phyloP scores from a whole-genome alignment of 2,329 filamentous ascomycete species.

The Claviceps sp. region DNA sequence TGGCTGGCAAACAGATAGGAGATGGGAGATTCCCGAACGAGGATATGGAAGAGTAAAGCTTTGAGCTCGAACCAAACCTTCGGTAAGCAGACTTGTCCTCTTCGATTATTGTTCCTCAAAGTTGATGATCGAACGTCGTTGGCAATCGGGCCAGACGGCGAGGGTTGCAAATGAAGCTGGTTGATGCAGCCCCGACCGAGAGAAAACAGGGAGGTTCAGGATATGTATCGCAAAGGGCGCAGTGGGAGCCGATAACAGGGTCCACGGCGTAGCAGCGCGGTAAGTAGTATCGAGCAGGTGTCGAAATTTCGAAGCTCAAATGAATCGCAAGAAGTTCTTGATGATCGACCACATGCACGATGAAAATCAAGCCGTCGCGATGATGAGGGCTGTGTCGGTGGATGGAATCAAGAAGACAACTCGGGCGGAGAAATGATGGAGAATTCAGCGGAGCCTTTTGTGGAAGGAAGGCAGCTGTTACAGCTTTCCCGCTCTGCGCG shows the following conservation, averaged over 20 bases:
- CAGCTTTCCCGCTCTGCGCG: background rate
- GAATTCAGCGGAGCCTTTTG: background rate
- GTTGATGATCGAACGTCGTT: background rate
- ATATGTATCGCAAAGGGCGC: background rate
- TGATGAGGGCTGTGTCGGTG: conserved; percentile 1
- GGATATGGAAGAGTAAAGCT: conserved; percentile 24
- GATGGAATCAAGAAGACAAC: background rate
- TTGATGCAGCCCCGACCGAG: background rate
- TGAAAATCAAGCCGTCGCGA: background rate
- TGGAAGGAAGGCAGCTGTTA: background rate
- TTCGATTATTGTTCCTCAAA: background rate
- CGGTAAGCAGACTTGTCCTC: background rate
- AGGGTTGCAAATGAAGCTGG: background rate
- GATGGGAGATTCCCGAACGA: conserved; percentile 22
- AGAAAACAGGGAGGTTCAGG: background rate
- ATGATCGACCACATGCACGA: background rate
- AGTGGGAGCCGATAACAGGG: background rate
- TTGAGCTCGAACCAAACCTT: conserved; percentile 24
- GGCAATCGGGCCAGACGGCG: background rate
- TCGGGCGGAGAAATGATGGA: background rate
- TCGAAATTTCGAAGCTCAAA: background rate
- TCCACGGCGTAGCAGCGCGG: background rate
- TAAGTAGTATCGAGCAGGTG: background rate
- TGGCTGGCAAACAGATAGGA: conserved; percentile 15
- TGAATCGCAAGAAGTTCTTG: background rate